phyloP scores from a whole-genome alignment of 306 rosid genomes.

The Aeschynomene evenia region DNA sequence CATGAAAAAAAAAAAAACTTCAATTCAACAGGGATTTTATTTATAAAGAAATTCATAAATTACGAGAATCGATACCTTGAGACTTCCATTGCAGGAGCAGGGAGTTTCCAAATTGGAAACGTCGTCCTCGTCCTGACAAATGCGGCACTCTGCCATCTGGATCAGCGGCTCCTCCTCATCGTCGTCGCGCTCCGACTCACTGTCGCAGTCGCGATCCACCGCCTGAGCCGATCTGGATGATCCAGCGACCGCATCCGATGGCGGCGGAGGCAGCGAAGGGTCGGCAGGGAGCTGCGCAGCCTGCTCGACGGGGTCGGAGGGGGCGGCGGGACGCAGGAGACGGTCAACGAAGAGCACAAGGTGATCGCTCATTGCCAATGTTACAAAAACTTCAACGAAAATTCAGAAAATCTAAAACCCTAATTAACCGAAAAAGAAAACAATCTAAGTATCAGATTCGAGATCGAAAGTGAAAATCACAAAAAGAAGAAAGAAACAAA shows the following conservation, averaged over 20 bases:
- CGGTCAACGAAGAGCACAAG: conserved; percentile 78
- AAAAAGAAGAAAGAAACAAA: background rate
- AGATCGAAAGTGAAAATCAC: background rate
- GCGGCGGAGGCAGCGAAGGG: conserved; percentile 11
- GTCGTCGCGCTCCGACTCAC: conserved; percentile 18
- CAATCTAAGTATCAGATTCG: background rate
- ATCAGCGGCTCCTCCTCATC: conserved; percentile 72
- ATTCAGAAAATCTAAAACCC: background rate
- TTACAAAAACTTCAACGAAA: background rate
- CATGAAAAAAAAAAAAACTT: background rate
- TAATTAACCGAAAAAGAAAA: background rate
- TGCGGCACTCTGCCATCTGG: conserved; percentile 87
- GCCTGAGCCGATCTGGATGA: conserved; percentile 36
- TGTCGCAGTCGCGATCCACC: conserved; percentile 27
- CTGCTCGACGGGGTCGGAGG: conserved; percentile 47
- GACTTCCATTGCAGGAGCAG: conserved; percentile 93
- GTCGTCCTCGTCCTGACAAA: conserved; percentile 93
- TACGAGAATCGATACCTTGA: conserved; percentile 56
- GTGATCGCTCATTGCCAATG: conserved; percentile 74
- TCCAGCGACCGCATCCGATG: conserved; percentile 25
- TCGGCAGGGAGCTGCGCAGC: conserved; percentile 45
- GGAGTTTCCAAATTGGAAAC: conserved; percentile 76
- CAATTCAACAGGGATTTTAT: background rate
- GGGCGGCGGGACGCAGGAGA: conserved; percentile 45
- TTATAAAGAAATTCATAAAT: background rate